phyloP scores from a whole-genome alignment of 1,284 basidiomycete species.

The Flammula alnicola region DNA sequence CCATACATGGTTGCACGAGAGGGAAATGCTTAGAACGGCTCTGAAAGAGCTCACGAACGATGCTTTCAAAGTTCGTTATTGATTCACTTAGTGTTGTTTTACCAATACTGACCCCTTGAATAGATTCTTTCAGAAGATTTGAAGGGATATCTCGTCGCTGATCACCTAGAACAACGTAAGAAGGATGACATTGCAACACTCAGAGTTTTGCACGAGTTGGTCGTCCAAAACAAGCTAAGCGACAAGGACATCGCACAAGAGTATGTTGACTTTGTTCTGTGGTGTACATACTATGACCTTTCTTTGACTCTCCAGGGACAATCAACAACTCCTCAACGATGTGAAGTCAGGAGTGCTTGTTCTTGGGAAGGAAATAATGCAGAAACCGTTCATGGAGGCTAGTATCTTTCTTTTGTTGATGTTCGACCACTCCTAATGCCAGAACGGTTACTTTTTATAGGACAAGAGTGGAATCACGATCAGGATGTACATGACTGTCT shows the following conservation, averaged over 20 bases:
- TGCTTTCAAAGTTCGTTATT: not conserved
- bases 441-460: conserved; percentile 6
- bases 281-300: not conserved
- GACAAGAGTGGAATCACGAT: conserved; percentile 12
- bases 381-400: conserved; percentile 4
- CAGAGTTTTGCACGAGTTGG: not conserved
- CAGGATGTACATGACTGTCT: conserved; percentile 17
- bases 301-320: not conserved
- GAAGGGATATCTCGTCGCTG: not conserved
- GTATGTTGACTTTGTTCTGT: not conserved
- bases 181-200: conserved; percentile 4
- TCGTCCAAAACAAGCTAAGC: not conserved
- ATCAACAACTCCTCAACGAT: not conserved
- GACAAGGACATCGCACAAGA: conserved; percentile 1
- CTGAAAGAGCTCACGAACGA: not conserved
- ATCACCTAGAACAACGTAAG: not conserved
- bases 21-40: not conserved
- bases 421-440: not conserved
- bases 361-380: not conserved
- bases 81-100: not conserved
- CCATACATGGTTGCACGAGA: not conserved
- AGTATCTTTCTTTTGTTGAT: not conserved
- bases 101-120: not conserved
- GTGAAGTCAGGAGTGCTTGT: not conserved
- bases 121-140: not conserved